A percentile compares a stretch with the other conserved stretches of the same genome.
phyloP scores from a whole-genome alignment of 768 basidiomycete genomes.

The Gloeophyllum trabeum region DNA sequence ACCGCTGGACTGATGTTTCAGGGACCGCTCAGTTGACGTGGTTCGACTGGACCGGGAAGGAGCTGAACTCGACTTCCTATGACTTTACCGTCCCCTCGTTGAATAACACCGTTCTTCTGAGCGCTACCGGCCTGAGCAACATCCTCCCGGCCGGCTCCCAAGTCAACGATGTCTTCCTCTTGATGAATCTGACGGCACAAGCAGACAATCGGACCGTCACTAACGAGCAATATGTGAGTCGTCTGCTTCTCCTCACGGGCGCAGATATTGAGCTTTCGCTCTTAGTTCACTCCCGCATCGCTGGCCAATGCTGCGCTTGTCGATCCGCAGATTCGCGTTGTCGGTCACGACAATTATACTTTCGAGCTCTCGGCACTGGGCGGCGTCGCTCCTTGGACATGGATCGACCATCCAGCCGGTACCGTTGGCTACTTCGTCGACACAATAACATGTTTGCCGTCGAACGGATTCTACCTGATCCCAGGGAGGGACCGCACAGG shows the following conservation, averaged over 20 bases:
- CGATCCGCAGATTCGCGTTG: slow-evolving; percentile 35
- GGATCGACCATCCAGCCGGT: slow-evolving; percentile 47
- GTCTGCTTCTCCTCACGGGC: background rate
- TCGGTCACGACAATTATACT: slow-evolving; percentile 19
- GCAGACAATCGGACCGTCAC: slow-evolving; percentile 28
- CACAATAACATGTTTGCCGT: slow-evolving; percentile 23
- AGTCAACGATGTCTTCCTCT: slow-evolving; percentile 36
- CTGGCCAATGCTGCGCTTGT: slow-evolving; percentile 33
- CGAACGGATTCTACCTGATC: slow-evolving; percentile 44
- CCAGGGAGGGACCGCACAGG: slow-evolving; percentile 42
- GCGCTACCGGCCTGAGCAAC: slow-evolving; percentile 25
- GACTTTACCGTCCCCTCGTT: slow-evolving; percentile 33
- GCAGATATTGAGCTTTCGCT: background rate
- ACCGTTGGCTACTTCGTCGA: slow-evolving; percentile 45
- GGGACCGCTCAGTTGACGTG: slow-evolving; percentile 41
- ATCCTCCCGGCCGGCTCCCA: slow-evolving; percentile 33
- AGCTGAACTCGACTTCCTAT: slow-evolving; percentile 24
- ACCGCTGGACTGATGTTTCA: slow-evolving; percentile 33
- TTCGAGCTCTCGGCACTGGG: slow-evolving; percentile 42
- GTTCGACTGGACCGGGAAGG: slow-evolving; percentile 42
- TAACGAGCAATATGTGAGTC: slow-evolving; percentile 41
- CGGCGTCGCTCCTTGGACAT: slow-evolving; percentile 46
- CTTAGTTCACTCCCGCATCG: slow-evolving; percentile 40
- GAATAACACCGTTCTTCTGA: slow-evolving; percentile 36
- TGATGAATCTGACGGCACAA: slow-evolving; percentile 36